A percentile compares a stretch with the other conserved stretches of the same genome.
Evolutionary conservation across 805 yeast genomes (phyloP).

Genomic region (Wickerhamomyces queroliae): DNA sequence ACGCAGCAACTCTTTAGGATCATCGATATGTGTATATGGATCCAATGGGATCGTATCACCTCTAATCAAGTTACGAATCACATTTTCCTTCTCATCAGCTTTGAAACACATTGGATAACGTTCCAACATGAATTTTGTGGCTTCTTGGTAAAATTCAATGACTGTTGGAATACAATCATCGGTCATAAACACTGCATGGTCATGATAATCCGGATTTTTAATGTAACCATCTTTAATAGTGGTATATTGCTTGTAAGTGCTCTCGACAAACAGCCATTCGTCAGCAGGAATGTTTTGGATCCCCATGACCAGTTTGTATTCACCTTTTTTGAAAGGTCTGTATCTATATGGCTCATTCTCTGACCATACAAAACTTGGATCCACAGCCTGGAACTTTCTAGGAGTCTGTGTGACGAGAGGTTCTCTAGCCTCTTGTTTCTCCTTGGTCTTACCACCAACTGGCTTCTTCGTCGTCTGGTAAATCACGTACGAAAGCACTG

Average conservation of each 20-base stretch:
- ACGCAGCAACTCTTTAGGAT: background rate
- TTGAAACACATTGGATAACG: slow-evolving; percentile 3
- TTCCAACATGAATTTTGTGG: slow-evolving; percentile 1
- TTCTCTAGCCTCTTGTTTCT: background rate
- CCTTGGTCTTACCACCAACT: too few relatives aligned
- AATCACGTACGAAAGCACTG: slow-evolving; percentile 14
- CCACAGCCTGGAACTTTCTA: slow-evolving; percentile 24
- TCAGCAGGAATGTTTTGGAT: slow-evolving; percentile 40
- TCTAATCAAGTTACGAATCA: background rate
- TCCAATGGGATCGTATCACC: slow-evolving; percentile 1
- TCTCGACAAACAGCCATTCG: slow-evolving; percentile 58
- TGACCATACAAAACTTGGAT: slow-evolving; percentile 37
- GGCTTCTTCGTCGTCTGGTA: slow-evolving; percentile 4
- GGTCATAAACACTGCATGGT: slow-evolving; percentile 29
- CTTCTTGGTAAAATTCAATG: slow-evolving; percentile 46
- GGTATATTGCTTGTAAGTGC: slow-evolving; percentile 45
- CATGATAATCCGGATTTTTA: slow-evolving; percentile 25
- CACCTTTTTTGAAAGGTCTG: slow-evolving; percentile 58
- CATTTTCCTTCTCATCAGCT: background rate
- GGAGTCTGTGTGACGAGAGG: background rate
- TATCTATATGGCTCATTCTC: slow-evolving; percentile 36
- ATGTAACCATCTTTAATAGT: slow-evolving; percentile 31
- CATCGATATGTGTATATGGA: background rate
- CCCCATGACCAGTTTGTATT: slow-evolving; percentile 60
- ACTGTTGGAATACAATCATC: slow-evolving; percentile 31